Base-by-base conservation (phyloP, 805 yeast species). In the Sugiyamaella smithiae region DNA sequence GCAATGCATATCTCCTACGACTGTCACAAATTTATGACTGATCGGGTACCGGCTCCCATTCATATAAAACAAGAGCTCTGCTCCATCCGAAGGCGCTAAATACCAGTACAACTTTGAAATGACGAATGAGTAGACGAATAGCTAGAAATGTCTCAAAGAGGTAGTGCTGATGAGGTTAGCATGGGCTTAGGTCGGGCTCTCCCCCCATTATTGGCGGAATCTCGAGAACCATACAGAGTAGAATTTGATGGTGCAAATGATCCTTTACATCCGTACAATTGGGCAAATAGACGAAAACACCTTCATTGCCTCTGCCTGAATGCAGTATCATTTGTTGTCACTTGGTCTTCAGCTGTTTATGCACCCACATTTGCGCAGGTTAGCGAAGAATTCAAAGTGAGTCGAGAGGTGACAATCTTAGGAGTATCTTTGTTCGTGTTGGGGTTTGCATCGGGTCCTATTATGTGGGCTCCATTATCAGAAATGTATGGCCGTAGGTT, bases 361-460 rank as follows among this genome's bases (percentile, higher is more conserved):
- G 79, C 96, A 1, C 73, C 84, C 24, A 85, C 83, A 3, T 71
- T 79, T 8, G 59, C 66, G 0, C 75, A 66, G 17, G 59, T 88
- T 26, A 65, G 76, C 54, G 68, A 56, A 43, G 67, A 74, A 33
- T 90, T 66, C 66, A 77, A 77, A 50, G 80, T 90, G 42, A 83
- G 85, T 36, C 52, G 60, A 3, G 85, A 81, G 8, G 90, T 82
- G n/a, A 40, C 33, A 2, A 76, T 86, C 19, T 73, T 91, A 41
- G 85, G 88, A 49, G 76, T 88, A 7, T 81, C 97, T 0, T 72
- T 89, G 22, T 90, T 80, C 59, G 97, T 90, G n/a, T 66, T 88
- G 36, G 98, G 97, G 8, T 91, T 89, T 67, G 97, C 97, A 1
- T 76, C 88, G 0, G 97, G 97, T 16, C 98, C 98, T 2, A 72